Evolutionary conservation across 2,329 filamentous ascomycete species (phyloP), one percentile per base, ranked within the genome.

Genomic region (Cordyceps tenuipes): DNA sequence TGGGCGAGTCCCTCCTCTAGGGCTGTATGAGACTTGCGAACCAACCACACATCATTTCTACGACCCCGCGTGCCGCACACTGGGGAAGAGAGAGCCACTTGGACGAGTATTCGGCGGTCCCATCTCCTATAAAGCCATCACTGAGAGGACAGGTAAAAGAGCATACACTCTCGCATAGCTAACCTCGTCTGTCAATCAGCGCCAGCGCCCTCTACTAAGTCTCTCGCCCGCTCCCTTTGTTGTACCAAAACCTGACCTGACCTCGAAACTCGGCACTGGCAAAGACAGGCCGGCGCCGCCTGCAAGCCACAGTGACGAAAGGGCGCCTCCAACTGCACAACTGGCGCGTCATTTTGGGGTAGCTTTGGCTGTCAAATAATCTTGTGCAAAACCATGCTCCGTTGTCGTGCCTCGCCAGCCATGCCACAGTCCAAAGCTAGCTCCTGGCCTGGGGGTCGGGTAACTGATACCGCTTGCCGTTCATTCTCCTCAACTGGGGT

Each of bases 271-370:
- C 56, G 46, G 26, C 34, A 47, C 56, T n/a, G 43, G 43, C 43
- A 46, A 46, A 7, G 21, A 46, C 43, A 7, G 21, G 21, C 43
- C 7, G 43, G 43, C n/a, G 43, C n/a, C 15, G 41, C 34, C 54
- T 19, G 50, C 36, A 58, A 58, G 56, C 56, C 56, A 58, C 56
- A 58, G 47, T 51, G 56, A 58, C 56, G 56, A 58, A 58, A 58
- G 47, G 21, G 9, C n/a, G 19, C 31, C 15, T 23, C 13, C 17
- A 47, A 46, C 41, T n/a, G 41, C 26, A 56, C 53, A n/a, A 8
- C n/a, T 46, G 3, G n/a, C 43, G 5, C 21, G n/a, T 46, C n/a
- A 19, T 46, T 36, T 36, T 10, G 29, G 29, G 12, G 34, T 9
- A 36, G 10, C 34, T 36, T 12, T 13, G 34, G 10, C 34, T 12